Conservation (phyloP, 176 grass and related monocot species). For the Ampelocalamus luodianensis region DNA sequence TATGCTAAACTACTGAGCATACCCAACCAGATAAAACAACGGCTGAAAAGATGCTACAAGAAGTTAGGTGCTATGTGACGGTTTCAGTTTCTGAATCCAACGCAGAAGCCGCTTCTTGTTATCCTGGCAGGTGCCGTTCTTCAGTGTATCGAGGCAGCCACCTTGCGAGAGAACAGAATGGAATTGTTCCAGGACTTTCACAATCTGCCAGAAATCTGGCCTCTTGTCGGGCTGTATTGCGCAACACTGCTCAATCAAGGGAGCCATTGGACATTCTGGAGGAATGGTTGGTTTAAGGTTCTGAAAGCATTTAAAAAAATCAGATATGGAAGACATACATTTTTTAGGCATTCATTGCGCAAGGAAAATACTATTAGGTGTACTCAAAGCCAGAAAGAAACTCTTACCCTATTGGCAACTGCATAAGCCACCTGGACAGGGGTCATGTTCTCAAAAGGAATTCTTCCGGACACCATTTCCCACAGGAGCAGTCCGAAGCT, state of each 20-base stretch:
- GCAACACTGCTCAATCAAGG: constrained; percentile 86
- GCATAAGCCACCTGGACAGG: constrained; percentile 74
- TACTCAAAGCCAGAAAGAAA: background rate
- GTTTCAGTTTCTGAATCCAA: constrained; percentile 85
- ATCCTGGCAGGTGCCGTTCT: constrained; percentile 62
- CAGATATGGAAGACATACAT: background rate
- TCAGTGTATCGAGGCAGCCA: constrained; percentile 59
- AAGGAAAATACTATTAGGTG: background rate
- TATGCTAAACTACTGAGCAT: constrained; percentile 51
- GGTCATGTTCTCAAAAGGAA: constrained; percentile 61
- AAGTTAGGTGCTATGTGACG: constrained; percentile 33
- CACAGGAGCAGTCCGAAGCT: constrained; percentile 78
- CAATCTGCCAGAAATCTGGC: constrained; percentile 92
- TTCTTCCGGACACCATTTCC: constrained; percentile 73
- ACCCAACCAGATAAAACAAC: constrained; percentile 52
- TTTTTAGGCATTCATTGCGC: background rate
- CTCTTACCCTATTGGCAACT: constrained; percentile 48
- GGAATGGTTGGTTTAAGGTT: constrained; percentile 65
- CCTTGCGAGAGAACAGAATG: constrained; percentile 55
- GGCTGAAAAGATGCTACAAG: constrained; percentile 49
- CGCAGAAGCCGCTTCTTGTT: constrained; percentile 68
- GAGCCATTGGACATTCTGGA: constrained; percentile 62
- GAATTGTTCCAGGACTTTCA: constrained; percentile 72
- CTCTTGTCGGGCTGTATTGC: constrained; percentile 71
- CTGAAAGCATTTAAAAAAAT: constrained; percentile 42